A percentile compares a stretch with the other conserved stretches of the same genome.
These are phyloP conservation scores for Solanum okadae DNA, from an alignment of 257 asterid genomes.

Conservation along the genomic window DNA sequence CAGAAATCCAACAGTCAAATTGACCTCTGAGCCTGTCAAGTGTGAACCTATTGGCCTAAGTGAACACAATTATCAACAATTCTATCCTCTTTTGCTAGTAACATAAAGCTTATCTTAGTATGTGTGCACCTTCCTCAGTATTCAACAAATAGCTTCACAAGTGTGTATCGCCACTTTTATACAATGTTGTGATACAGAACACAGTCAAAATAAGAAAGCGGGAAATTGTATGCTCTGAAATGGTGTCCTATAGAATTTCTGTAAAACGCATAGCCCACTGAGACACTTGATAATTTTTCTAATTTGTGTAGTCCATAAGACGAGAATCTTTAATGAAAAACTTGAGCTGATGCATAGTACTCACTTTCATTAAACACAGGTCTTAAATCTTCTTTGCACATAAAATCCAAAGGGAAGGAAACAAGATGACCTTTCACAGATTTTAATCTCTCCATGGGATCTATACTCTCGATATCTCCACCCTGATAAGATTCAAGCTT, in stretches of 20 bases:
- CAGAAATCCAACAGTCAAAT: not conserved
- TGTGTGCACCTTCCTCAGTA: not conserved
- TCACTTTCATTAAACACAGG: slow-evolving; percentile 94
- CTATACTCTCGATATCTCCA: slow-evolving; percentile 53
- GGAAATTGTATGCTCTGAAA: not conserved
- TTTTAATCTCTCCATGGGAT: slow-evolving; percentile 78
- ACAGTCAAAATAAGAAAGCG: not conserved
- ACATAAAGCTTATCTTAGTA: not conserved
- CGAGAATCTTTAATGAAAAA: slow-evolving; percentile 44
- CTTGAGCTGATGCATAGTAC: slow-evolving; percentile 91
- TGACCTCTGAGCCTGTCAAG: not conserved
- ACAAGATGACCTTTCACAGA: slow-evolving; percentile 84
- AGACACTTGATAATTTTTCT: not conserved
- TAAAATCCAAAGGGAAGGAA: slow-evolving; percentile 85
- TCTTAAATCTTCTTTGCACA: slow-evolving; percentile 87
- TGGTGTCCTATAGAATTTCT: not conserved
- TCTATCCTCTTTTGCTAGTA: not conserved
- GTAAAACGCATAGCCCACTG: not conserved
- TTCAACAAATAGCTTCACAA: not conserved
- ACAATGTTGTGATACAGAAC: not conserved
- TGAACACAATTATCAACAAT: not conserved
- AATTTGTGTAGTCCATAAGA: not conserved
- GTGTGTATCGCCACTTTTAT: not conserved
- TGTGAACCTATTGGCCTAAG: not conserved
- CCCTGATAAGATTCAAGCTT: slow-evolving; percentile 57